These are phyloP conservation scores for Colletotrichum gloeosporioides DNA, from an alignment of 2,329 filamentous ascomycete genomes.

Conservation along the genomic window DNA sequence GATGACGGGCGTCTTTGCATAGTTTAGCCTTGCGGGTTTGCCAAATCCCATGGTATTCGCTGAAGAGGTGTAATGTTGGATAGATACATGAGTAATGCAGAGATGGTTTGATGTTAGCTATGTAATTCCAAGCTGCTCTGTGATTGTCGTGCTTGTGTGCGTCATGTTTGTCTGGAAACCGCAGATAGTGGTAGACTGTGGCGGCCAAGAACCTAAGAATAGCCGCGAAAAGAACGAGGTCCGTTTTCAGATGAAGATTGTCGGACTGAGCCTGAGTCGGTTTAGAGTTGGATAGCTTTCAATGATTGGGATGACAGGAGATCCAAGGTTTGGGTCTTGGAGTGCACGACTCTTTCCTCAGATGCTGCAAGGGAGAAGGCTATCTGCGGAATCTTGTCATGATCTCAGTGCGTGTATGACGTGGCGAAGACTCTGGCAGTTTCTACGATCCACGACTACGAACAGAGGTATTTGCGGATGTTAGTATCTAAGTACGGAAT, in stretches of 20 bases:
- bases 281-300: neutral
- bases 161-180: neutral
- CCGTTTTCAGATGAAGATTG: neutral
- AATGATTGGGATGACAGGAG: neutral
- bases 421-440: neutral
- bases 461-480: neutral
- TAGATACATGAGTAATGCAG: constrained; percentile 22
- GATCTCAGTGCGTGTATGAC: neutral
- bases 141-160: neutral
- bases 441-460: neutral
- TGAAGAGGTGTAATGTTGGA: constrained; percentile 13
- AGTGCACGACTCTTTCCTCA: neutral
- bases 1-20: constrained; percentile 9
- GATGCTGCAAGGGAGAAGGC: neutral
- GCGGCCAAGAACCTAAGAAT: neutral
- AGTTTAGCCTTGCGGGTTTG: neutral
- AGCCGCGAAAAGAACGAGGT: neutral
- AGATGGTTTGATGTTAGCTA: constrained; percentile 14
- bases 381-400: neutral
- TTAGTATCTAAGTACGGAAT: neutral
- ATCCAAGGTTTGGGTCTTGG: neutral
- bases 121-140: neutral
- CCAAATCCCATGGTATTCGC: neutral
- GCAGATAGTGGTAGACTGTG: neutral
- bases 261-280: neutral